Evolutionary conservation across 2,329 filamentous ascomycete genomes (phyloP).

Genomic region (Claviceps cyperi): DNA sequence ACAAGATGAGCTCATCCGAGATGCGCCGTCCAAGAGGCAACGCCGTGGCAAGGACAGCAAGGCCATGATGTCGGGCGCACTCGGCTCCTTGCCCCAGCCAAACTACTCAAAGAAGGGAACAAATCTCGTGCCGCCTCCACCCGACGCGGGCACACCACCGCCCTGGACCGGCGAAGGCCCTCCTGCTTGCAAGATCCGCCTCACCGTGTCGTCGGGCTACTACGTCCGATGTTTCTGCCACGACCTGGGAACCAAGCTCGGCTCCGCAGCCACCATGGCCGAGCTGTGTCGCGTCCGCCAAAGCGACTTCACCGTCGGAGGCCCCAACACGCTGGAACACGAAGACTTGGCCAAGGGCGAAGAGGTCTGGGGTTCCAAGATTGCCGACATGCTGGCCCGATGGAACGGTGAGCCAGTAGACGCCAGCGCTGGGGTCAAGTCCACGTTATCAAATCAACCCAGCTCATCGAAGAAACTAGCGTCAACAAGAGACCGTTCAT

Average conservation of each 20-base stretch:
- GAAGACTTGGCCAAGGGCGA: slow-evolving; percentile 63
- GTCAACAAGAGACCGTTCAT: background rate
- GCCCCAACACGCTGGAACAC: slow-evolving; percentile 62
- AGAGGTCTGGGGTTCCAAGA: slow-evolving; percentile 66
- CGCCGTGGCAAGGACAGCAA: slow-evolving; percentile 15
- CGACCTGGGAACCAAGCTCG: slow-evolving; percentile 71
- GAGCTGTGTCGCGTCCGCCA: slow-evolving; percentile 70
- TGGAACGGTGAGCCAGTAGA: slow-evolving; percentile 25
- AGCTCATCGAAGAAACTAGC: slow-evolving; percentile 6
- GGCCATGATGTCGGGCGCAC: slow-evolving; percentile 42
- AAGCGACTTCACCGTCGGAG: slow-evolving; percentile 60
- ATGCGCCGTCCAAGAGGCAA: slow-evolving; percentile 26
- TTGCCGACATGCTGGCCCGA: slow-evolving; percentile 33
- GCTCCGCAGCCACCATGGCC: slow-evolving; percentile 75
- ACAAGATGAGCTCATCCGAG: slow-evolving; percentile 41
- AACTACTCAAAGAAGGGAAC: slow-evolving; percentile 27
- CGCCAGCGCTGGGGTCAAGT: slow-evolving; percentile 8
- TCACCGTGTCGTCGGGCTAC: slow-evolving; percentile 92
- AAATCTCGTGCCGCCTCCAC: slow-evolving; percentile 37
- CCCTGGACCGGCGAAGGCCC: slow-evolving; percentile 49
- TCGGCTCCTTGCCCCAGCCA: slow-evolving; percentile 35
- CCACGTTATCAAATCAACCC: slow-evolving; percentile 5
- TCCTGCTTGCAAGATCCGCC: slow-evolving; percentile 66
- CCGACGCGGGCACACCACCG: slow-evolving; percentile 32
- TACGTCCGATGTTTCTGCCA: slow-evolving; percentile 92